Percentiles rank a stretch among this genome's conserved stretches.
phyloP scores from a whole-genome alignment of 176 grass and related monocot genomes.

The barley (Hordeum vulgare) region MorexV3_pseudomolecules_assembly NC_058523.1:512976755-512977254 shows the following conservation, averaged over 20 bases:
- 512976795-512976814: not conserved
- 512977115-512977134: not conserved
- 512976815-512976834: not conserved
- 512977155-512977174: not conserved
- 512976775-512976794: not conserved
- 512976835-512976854: not conserved
- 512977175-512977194: slow-evolving; percentile 26
- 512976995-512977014: not conserved
- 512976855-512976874: not conserved
- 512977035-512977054: not conserved
- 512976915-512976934: not conserved
- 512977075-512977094: slow-evolving; percentile 1
- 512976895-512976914: not conserved
- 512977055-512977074: not conserved
- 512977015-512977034: not conserved
- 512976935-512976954: too few relatives aligned
- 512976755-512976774: not conserved
- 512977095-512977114: not conserved
- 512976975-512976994: not conserved
- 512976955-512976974: too few relatives aligned
- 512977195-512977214: slow-evolving; percentile 24
- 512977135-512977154: slow-evolving; percentile 13
- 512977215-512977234: slow-evolving; percentile 10
- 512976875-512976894: not conserved
- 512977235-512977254: slow-evolving; percentile 1